Conservation (phyloP, 768 basidiomycete species). For the Leccinum pellstonianum region DNA sequence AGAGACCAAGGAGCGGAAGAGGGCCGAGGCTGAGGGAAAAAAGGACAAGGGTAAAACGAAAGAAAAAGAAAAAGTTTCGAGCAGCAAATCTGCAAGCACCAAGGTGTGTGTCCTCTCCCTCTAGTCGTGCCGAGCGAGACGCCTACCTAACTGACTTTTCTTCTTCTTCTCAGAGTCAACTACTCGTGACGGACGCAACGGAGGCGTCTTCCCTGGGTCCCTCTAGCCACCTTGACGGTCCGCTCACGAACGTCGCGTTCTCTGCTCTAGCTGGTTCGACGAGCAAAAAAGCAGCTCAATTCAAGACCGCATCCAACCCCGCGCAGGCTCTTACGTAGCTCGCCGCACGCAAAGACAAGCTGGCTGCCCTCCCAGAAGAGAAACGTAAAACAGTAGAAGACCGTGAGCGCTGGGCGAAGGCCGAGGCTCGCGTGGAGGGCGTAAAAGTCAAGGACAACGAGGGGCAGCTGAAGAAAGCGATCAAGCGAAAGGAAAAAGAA, state of each 20-base stretch:
- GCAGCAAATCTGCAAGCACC: conserved; percentile 43
- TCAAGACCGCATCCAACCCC: conserved; percentile 78
- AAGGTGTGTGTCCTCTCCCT: conserved; percentile 44
- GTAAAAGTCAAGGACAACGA: conserved; percentile 92
- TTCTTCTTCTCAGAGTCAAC: conserved; percentile 53
- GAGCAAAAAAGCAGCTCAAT: conserved; percentile 46
- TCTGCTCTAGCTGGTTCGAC: conserved; percentile 55
- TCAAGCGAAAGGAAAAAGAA: conserved; percentile 88
- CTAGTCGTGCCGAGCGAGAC: conserved; percentile 8
- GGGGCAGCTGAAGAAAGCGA: conserved; percentile 82
- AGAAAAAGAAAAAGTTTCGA: conserved; percentile 34
- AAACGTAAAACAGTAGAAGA: conserved; percentile 80
- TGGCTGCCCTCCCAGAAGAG: conserved; percentile 76
- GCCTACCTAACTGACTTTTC: background rate
- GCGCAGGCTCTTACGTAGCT: conserved; percentile 83
- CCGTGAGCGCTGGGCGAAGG: conserved; percentile 87
- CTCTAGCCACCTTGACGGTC: conserved; percentile 36
- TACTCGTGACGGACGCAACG: conserved; percentile 52
- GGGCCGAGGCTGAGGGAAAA: conserved; percentile 42
- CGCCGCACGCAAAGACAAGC: conserved; percentile 69
- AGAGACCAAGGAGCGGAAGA: conserved; percentile 82
- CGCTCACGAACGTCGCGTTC: conserved; percentile 69
- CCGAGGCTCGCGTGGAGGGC: conserved; percentile 82
- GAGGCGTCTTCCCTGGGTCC: conserved; percentile 36
- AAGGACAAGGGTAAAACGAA: conserved; percentile 49